Evolutionary conservation across 1,284 basidiomycete species (phyloP), one percentile per base, ranked within the genome.

Genomic region (Mycena sp.): DNA sequence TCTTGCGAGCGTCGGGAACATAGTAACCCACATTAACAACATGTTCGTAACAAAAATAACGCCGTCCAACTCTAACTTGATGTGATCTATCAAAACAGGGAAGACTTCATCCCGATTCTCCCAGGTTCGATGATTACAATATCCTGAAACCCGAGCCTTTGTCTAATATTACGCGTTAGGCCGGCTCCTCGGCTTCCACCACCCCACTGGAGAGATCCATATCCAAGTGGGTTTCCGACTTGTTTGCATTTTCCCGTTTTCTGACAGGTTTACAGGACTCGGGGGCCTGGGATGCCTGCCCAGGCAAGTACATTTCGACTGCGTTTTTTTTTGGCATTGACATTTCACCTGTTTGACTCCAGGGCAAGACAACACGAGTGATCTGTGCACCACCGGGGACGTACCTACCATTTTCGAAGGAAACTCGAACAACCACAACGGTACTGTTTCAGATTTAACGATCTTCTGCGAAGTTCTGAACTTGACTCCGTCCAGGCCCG

Each of bases 351-450:
- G 19, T 41, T 21, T 48, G 28, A n/a, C 19, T 44, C 52, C 52
- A 83, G 85, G 85, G 1, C 82, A 88, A 64, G 88, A 89, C 56
- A 87, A 87, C 66, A 69, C 79, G 7, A 83, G 82, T 65, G 63
- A 45, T 0, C 73, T 77, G 57, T 90, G 88, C 72, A 82, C 74
- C 12, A 80, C 80, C 19, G 87, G 87, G 3, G 84, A 84, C 58
- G 88, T 90, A 0, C 71, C 77, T 1, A 79, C 78, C 35, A 79
- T 90, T 57, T 79, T 84, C 16, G 76, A 76, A 0, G 77, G 83
- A 35, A 14, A 35, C 9, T 35, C 32, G 32, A 14, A 14, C 14
- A 14, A 35, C 32, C 32, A 35, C 14, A 14, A 7, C 14, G 32
- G 32, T 35, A 35, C n/a, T n/a, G n/a, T n/a, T n/a, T n/a, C n/a